Evolutionary conservation across 352 stramenopile genomes (phyloP).

Genomic region (Nothophytophthora sp.): DNA sequence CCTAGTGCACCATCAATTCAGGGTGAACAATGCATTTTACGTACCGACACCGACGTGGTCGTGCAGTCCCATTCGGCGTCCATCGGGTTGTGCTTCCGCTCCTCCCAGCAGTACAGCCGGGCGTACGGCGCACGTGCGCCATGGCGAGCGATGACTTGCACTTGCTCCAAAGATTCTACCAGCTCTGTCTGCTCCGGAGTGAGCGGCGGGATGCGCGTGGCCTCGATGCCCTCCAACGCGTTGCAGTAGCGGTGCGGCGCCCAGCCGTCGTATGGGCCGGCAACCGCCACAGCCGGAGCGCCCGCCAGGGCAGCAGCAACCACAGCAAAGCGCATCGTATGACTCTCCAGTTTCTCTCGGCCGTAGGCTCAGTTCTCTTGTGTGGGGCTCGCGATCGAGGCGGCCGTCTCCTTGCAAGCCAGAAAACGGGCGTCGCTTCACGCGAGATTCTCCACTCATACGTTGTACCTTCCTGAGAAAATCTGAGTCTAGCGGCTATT

Average conservation of each 20-base stretch:
- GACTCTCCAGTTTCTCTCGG: conserved; percentile 25
- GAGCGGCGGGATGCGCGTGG: conserved; percentile 58
- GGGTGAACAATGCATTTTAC: conserved; percentile 6
- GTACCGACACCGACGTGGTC: conserved; percentile 71
- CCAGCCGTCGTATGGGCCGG: conserved; percentile 72
- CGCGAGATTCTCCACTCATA: not conserved
- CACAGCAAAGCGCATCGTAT: conserved; percentile 29
- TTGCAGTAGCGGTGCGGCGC: conserved; percentile 85
- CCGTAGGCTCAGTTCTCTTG: conserved; percentile 1
- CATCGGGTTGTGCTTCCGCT: conserved; percentile 68
- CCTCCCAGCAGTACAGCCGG: conserved; percentile 80
- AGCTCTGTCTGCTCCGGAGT: conserved; percentile 48
- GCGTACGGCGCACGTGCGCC: conserved; percentile 75
- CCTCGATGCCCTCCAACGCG: conserved; percentile 58
- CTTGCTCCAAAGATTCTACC: conserved; percentile 80
- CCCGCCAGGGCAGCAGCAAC: conserved; percentile 19
- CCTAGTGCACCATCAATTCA: not conserved
- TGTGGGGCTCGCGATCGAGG: too few species aligned
- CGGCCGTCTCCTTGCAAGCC: conserved; percentile 7
- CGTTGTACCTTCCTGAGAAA: too few species aligned
- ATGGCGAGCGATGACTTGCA: conserved; percentile 84
- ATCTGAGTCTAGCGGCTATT: too few species aligned
- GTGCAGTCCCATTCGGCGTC: conserved; percentile 74
- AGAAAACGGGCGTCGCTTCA: not conserved
- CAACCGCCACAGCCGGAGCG: conserved; percentile 9